Base-by-base conservation (phyloP, 257 asterid genomes). In the Schizonepeta tenuifolia region DNA sequence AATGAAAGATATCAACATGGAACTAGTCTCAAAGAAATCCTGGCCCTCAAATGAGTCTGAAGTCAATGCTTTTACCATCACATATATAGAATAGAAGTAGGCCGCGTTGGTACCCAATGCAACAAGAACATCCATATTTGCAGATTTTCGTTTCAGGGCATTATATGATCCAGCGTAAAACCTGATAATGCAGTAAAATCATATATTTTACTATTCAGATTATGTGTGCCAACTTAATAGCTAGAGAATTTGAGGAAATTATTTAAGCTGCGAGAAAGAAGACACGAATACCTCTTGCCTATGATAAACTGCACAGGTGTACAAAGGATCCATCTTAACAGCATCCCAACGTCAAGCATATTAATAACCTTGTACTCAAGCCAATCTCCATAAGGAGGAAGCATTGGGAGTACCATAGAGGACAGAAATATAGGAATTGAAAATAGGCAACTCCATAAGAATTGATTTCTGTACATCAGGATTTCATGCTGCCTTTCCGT, bases 41-140 rank as follows among this genome's bases (percentile, higher is more conserved):
- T 91, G 95, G 66, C 98, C 98, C 87, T 93, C 95, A 69, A 89
- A 93, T 26, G 96, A 84, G 66, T 82, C 84, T 51, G 96, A 86
- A 59, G 79, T 73, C 75, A 84, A 79, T 72, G 93, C 92, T 82
- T 91, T 93, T 75, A 89, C 43, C 94, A 93, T 85, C 51, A 83
- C 78, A 73, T 93, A 93, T 60, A 89, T 38, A 8, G 98, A 93
- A 74, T 93, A 93, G 76, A 91, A 93, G 83, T 93, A 93, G 59
- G 98, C 97, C 71, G 98, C 97, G 75, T 93, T 93, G 41, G 97
- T 93, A 76, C 98, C 98, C 91, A 93, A 84, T 38, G 97, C 97
- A 84, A 93, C 97, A 78, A 93, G 85, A 83, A 93, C 98, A 80
- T 94, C 98, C 98, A 94, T 94, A 83, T 94, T 94, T 72, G 98